Percentiles rank a stretch among this genome's conserved stretches.
phyloP scores from a whole-genome alignment of 768 basidiomycete genomes.

The Boletus rufocinnamomeus region DNA sequence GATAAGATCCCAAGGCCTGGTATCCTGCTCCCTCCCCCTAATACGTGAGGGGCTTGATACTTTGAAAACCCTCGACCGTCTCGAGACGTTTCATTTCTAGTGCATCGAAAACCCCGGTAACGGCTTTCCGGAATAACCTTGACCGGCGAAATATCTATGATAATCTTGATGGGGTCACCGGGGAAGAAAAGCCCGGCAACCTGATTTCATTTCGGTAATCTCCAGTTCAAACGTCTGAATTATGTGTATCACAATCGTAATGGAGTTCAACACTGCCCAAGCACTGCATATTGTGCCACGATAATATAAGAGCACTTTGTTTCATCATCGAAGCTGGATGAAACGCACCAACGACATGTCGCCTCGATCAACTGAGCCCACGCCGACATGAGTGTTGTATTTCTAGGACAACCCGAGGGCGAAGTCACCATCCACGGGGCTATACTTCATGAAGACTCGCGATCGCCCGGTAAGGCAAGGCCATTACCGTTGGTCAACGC shows the following conservation, averaged over 20 bases:
- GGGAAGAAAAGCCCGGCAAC: constrained; percentile 10
- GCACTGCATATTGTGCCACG: not conserved
- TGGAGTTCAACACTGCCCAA: not conserved
- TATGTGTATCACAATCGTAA: constrained; percentile 5
- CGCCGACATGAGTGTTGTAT: not conserved
- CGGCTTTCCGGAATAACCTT: not conserved
- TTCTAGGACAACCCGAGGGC: not conserved
- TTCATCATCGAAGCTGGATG: not conserved
- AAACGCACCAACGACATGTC: constrained; percentile 7
- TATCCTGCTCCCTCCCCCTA: no score
- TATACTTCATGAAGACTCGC: not conserved
- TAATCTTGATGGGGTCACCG: constrained; percentile 9
- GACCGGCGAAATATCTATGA: constrained; percentile 12
- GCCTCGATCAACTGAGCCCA: constrained; percentile 2
- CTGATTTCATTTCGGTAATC: constrained; percentile 32
- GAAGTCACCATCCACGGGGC: not conserved
- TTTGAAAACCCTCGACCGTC: not conserved
- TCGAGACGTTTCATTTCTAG: constrained; percentile 4
- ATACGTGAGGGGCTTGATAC: not conserved
- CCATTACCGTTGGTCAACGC: not conserved
- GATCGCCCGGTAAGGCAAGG: constrained; percentile 7
- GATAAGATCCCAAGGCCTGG: not conserved
- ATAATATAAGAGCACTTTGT: constrained; percentile 5
- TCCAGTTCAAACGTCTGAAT: constrained; percentile 12
- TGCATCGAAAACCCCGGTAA: constrained; percentile 10